Evolutionary conservation across 2,329 filamentous ascomycete species (phyloP), one percentile per base, ranked within the genome.

Genomic region (Albifimbria verrucaria): DNA sequence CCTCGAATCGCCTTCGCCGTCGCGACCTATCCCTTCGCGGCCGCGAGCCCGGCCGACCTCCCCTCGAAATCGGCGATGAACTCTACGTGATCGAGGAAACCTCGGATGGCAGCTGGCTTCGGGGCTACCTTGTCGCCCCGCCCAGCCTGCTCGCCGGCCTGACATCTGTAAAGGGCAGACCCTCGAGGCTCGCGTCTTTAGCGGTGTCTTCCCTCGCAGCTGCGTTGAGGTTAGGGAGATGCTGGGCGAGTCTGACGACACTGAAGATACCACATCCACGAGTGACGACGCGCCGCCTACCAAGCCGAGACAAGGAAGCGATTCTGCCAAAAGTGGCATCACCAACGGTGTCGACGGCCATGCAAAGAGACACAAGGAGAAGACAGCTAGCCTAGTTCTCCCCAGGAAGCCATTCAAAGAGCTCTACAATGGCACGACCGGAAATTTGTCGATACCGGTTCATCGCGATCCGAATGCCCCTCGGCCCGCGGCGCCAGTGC

Each of bases 51-150:
- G 51, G 90, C 92, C 69, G 94, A 99, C 73, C 86, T 99, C 94
- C 95, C 10, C 87, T 99, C 69, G 92, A 99, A 73, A 90, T 99
- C 59, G 94, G 94, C 70, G 94, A 99, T 81, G 94, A 99, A 74
- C 80, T 99, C 59, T 99, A 99, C 75, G 95, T 99, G 61, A 97
- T 99, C 68, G 93, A 97, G 74, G 91, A 97, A 74, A 95, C 93
- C 39, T 88, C 91, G 21, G 85, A 96, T 73, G 90, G 89, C 64
- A 84, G 90, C 69, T 99, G 94, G 95, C 89, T 93, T 72, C 88
- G 94, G 51, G 94, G 94, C 54, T 99, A 99, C 72, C 81, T 99
- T 55, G 89, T 99, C 61, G 92, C 94, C 58, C 93, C 94, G 50
- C 94, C 94, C 20, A 96, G 92, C 62, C 77, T 99, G 68, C 83